phyloP scores from a whole-genome alignment of 2,329 filamentous ascomycete genomes.

The Dactylellina sp. region DNA sequence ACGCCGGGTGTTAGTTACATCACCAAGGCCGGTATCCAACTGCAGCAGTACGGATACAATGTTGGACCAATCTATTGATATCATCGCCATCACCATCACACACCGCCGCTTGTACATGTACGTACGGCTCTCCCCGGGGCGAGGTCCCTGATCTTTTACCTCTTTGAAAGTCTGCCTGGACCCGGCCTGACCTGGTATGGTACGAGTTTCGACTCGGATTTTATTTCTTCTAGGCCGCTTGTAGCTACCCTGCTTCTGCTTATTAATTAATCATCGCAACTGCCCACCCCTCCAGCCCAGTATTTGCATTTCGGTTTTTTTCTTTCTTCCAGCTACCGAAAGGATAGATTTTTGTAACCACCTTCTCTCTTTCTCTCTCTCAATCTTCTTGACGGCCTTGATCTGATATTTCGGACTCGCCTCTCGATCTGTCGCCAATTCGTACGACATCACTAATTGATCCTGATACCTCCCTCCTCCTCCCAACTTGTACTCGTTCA shows the following conservation, averaged over 20 bases:
- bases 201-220: not conserved
- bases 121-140: too few species aligned
- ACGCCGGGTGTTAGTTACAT: constrained; percentile 11
- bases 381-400: not conserved
- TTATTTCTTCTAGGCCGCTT: constrained; percentile 13
- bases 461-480: too few species aligned
- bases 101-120: too few species aligned
- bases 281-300: constrained; percentile 22
- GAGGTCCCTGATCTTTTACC: too few species aligned
- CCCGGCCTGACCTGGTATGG: not conserved
- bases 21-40: not conserved
- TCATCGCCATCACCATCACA: too few species aligned
- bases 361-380: not conserved
- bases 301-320: constrained; percentile 7
- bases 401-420: not conserved
- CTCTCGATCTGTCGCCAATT: not conserved
- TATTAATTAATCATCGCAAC: constrained; percentile 30
- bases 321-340: not conserved
- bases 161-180: not conserved
- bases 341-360: constrained; percentile 6
- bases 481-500: too few species aligned
- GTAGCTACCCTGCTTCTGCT: constrained; percentile 23
- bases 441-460: too few species aligned
- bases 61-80: too few species aligned
- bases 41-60: not conserved